Percentiles rank a stretch among this genome's conserved stretches.
Conservation (phyloP, 768 basidiomycete species). For the Rhodotorula babjevae region DNA sequence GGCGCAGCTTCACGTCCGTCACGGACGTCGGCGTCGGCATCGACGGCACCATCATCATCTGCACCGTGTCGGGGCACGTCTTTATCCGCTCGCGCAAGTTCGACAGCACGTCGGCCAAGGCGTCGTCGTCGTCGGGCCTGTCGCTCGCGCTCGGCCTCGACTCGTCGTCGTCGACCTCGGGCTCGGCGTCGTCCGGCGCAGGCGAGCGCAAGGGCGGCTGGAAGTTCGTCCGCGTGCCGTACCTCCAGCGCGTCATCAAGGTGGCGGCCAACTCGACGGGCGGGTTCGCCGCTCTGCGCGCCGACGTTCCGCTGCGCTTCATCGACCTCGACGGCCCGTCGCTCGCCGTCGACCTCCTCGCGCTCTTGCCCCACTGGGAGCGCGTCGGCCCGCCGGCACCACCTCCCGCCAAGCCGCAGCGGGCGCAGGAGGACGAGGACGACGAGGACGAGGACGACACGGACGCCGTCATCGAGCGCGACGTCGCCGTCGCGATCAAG, state of each 20-base stretch:
- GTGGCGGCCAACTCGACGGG: conserved; percentile 84
- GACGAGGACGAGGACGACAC: conserved; percentile 31
- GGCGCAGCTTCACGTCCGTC: conserved; percentile 79
- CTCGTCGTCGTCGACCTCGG: background rate
- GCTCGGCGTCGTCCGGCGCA: background rate
- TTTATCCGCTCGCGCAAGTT: conserved; percentile 68
- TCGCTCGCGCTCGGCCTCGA: background rate
- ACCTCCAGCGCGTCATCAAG: conserved; percentile 74
- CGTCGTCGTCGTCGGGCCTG: too few species aligned
- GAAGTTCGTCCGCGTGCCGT: conserved; percentile 75
- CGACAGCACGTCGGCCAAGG: conserved; percentile 42
- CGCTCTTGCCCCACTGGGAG: conserved; percentile 60
- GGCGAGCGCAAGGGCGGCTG: conserved; percentile 41
- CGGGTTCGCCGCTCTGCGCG: conserved; percentile 75
- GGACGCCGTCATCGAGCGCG: conserved; percentile 28
- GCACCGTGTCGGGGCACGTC: conserved; percentile 91
- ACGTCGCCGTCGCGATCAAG: conserved; percentile 32
- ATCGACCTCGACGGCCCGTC: conserved; percentile 58
- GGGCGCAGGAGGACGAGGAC: conserved; percentile 26
- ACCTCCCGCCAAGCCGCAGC: conserved; percentile 41
- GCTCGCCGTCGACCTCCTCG: conserved; percentile 63
- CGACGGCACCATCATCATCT: conserved; percentile 83
- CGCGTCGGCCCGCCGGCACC: conserved; percentile 32
- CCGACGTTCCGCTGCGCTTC: conserved; percentile 61
- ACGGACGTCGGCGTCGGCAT: conserved; percentile 81